Evolutionary conservation across 192 early-diverging fungal species (phyloP), one percentile per base, ranked within the genome.

Genomic region (Umbelopsis isabellina): DNA sequence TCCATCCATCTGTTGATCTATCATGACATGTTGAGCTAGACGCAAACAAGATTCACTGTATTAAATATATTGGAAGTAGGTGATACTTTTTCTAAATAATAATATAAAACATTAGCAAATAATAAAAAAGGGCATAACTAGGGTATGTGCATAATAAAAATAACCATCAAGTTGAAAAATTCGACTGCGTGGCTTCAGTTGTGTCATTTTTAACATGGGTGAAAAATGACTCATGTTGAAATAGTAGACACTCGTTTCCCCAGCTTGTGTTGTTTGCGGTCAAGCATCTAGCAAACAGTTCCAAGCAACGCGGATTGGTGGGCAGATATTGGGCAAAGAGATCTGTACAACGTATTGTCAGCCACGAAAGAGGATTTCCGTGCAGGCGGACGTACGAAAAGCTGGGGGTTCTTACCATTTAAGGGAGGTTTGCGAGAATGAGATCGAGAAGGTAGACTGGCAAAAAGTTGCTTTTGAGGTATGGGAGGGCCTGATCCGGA

Each of bases 361-460:
- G 65, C 67, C 65, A 61, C 16, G 25, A 25, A 37, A 47, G 10
- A 58, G 21, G n/a, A 35, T 3, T 23, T 23, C 44, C 66, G 13
- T 15, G 52, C 45, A 15, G 52, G 12, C 15, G 15, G 27, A 35
- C 6, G 25, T n/a, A 61, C 27, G 33, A 61, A 61, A 33, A 73
- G 37, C 55, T 61, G 55, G 55, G 55, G 30, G 37, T 41, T 61
- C 22, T 81, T 70, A 69, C 72, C 69, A n/a, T 79, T 76, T 15
- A 91, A 61, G 6, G 87, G 83, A n/a, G 90, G 90, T 48, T 91
- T 91, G 20, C 86, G 78, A 1, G 87, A 89, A 72, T 91, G 90
- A 8, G 69, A 53, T 30, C 70, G 74, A 53, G 80, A 82, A 2
- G 88, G 88, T 0, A 91, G 80, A 52, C 85, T 88, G 15, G 83